A percentile compares a stretch with the other conserved stretches of the same genome.
These are phyloP conservation scores for Eucalyptus viminalis DNA, from an alignment of 345 rosid species.

Conservation along the genomic window DNA sequence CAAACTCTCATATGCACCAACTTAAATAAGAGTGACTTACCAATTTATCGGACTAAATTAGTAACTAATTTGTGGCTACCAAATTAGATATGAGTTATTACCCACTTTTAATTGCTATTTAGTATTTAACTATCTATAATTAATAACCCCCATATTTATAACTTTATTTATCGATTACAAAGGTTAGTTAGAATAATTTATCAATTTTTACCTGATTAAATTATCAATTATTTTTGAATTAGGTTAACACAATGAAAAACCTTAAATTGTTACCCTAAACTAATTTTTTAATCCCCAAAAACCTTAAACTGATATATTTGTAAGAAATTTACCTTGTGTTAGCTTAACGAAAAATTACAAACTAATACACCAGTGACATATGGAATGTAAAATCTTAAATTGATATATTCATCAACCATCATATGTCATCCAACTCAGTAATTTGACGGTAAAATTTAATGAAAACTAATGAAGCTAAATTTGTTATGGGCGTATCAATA, in stretches of 20 bases:
- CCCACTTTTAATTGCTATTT: not conserved
- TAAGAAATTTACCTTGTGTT: no score
- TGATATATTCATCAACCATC: fast-evolving
- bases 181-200: not conserved
- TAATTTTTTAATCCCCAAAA: no score
- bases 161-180: not conserved
- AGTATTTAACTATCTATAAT: not conserved
- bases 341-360: no score
- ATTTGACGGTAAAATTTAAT: no score
- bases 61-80: not conserved
- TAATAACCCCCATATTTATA: not conserved
- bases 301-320: no score
- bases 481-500: no score
- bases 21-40: not conserved
- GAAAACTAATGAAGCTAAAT: fast-evolving
- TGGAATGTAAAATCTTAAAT: fast-evolving
- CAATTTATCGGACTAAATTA: not conserved
- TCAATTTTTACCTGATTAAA: not conserved
- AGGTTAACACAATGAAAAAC: no score
- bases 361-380: fast-evolving
- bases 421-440: fast-evolving
- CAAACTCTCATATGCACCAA: fast-evolving
- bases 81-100: not conserved
- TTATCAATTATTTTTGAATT: not conserved
- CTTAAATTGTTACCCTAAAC: no score